Conservation (phyloP, 1,284 basidiomycete genomes). For the Pascua guehoae region DNA sequence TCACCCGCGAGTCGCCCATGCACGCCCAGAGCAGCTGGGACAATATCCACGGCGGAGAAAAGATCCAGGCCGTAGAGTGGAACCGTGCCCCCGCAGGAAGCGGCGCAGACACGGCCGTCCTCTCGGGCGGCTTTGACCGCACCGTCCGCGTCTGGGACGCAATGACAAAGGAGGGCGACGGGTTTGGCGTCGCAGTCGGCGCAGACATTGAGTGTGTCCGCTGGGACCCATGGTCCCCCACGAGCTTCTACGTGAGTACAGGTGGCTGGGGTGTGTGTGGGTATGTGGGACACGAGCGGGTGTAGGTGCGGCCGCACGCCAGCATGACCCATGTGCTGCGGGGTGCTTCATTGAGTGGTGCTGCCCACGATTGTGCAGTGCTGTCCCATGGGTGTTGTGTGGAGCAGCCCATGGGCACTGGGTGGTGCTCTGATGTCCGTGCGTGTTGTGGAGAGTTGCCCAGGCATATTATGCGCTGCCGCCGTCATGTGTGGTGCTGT, state of each 20-base stretch:
- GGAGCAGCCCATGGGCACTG: no score
- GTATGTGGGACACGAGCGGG: no score
- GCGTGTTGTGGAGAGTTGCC: no score
- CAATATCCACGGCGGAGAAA: constrained; percentile 75
- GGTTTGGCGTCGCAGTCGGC: constrained; percentile 72
- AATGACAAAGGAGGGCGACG: constrained; percentile 67
- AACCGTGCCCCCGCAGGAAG: constrained; percentile 62
- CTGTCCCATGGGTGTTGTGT: no score
- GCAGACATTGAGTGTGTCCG: constrained; percentile 88
- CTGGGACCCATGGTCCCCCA: constrained; percentile 93
- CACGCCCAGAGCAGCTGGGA: constrained; percentile 75
- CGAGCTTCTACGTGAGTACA: constrained; percentile 75
- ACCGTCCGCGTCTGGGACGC: constrained; percentile 92
- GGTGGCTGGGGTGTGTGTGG: neutral
- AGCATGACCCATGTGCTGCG: no score
- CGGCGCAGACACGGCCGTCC: constrained; percentile 67
- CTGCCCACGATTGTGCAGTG: no score
- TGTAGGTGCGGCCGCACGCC: no score
- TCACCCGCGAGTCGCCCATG: constrained; percentile 64
- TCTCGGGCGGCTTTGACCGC: constrained; percentile 91
- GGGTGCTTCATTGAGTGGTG: no score
- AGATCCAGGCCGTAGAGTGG: constrained; percentile 98
- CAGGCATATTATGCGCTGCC: no score
- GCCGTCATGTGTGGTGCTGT: no score
- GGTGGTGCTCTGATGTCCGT: no score